Base-by-base conservation (phyloP, 495 filamentous ascomycete genomes). In the Talaromyces wortmannii region DNA sequence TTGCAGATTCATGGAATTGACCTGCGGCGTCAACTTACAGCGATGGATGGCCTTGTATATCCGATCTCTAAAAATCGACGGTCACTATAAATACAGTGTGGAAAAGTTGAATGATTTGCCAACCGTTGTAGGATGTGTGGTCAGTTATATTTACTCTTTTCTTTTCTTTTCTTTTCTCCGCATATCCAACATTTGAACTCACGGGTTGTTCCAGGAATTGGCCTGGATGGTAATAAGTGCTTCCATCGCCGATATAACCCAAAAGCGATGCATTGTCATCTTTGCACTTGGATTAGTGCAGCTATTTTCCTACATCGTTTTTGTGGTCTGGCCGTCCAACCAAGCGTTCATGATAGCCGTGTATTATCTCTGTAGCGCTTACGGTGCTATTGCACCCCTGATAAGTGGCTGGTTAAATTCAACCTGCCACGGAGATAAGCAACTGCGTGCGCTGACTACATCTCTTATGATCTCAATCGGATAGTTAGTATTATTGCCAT, bases 201-300 rank as follows among this genome's bases (percentile, higher is more conserved):
- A 46, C 44, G 17, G 10, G 3, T 46, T 12, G 4, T 36, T 40
- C 36, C 17, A 52, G 50, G 50, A 52, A 16, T 31, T 52, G 30
- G 50, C 17, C 16, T 52, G 50, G 50, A 32, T 52, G 16, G 15
- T 42, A 36, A 7, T 52, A 15, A 52, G 50, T 15, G 31, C 50
- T 42, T 40, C n/a, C 10, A 15, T 52, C 30, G 50, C 18, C 6
- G 50, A 52, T 31, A 46, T 13, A 46, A 2, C 10, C 17, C 13
- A 46, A 15, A 23, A 10, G 10, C 44, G 11, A 13, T 10, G 10
- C 7, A n/a, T 46, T 13, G 44, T 46, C 44, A 13, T 46, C 36
- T 40, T 82, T 78, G 36, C 8, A 5, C 29, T 50, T 6, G 48
- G 48, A 10, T 18, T 50, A 7, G 31, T 50, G 29, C 48, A 50